Evolutionary conservation across 2,329 filamentous ascomycete genomes (phyloP).

Genomic region (Neoascochyta sp.): DNA sequence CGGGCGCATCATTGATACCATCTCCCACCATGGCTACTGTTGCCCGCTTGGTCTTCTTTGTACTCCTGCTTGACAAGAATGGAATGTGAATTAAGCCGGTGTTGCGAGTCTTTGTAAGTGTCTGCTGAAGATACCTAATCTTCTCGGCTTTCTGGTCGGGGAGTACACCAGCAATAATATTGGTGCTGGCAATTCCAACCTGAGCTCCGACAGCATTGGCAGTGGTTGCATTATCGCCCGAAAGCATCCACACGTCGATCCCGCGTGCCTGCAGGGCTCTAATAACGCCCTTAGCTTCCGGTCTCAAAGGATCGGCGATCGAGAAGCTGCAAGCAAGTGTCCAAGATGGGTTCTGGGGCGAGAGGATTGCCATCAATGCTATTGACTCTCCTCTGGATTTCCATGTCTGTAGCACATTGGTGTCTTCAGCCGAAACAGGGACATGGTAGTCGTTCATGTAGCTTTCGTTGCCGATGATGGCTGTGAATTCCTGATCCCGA

Average conservation of each 20-base stretch:
- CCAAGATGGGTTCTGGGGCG: conserved; percentile 18
- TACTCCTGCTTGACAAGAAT: conserved; percentile 4
- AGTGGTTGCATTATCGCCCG: conserved; percentile 84
- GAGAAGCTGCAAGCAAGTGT: conserved; percentile 64
- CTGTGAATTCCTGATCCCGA: conserved; percentile 25
- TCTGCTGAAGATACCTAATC: conserved; percentile 51
- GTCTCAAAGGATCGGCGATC: conserved; percentile 75
- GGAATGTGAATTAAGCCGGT: conserved; percentile 18
- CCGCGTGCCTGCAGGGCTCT: conserved; percentile 60
- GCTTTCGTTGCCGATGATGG: conserved; percentile 69
- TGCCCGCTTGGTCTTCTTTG: conserved; percentile 36
- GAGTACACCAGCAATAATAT: conserved; percentile 83
- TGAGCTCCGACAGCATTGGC: conserved; percentile 72
- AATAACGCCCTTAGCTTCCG: conserved; percentile 65
- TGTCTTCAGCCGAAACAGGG: conserved; percentile 17
- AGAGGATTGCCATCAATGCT: conserved; percentile 36
- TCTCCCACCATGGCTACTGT: conserved; percentile 82
- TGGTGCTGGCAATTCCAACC: conserved; percentile 67
- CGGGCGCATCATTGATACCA: conserved; percentile 81
- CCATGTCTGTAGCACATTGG: conserved; percentile 35
- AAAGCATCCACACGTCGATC: conserved; percentile 85
- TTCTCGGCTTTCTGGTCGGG: conserved; percentile 77
- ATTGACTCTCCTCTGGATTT: conserved; percentile 43
- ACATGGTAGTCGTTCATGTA: conserved; percentile 53
- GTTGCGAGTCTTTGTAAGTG: conserved; percentile 22